Evolutionary conservation across 805 yeast species (phyloP).

Genomic region (Ogataea pini): DNA sequence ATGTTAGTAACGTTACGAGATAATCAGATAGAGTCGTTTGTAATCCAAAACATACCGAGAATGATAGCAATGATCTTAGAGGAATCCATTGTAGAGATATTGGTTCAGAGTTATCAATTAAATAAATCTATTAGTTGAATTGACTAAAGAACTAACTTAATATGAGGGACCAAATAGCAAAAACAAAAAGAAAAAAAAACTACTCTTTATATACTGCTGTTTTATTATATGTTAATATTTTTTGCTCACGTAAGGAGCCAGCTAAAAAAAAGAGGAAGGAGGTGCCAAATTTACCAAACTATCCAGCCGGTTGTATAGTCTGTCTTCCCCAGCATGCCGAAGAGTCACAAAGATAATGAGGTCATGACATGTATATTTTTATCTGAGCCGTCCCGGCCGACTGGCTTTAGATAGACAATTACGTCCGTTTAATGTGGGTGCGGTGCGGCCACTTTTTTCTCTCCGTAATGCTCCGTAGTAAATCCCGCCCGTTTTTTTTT

Average conservation of each 20-base stretch:
- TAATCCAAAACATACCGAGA: slow-evolving; percentile 21
- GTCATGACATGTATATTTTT: not conserved
- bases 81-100: slow-evolving; percentile 17
- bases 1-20: not conserved
- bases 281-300: not conserved
- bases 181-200: slow-evolving; percentile 3
- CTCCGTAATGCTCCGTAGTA: slow-evolving; percentile 7
- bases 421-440: not conserved
- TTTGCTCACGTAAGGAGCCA: not conserved
- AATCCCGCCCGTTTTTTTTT: slow-evolving; percentile 6
- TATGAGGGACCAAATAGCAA: not conserved
- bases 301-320: no score
- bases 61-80: slow-evolving; percentile 27
- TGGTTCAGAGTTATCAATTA: not conserved
- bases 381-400: slow-evolving; percentile 5
- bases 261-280: not conserved
- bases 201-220: slow-evolving; percentile 1
- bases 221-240: not conserved
- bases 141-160: not conserved
- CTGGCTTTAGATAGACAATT: not conserved
- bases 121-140: not conserved
- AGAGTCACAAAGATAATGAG: not conserved
- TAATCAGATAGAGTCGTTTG: not conserved
- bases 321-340: no score
- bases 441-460: slow-evolving; percentile 1